A percentile compares a stretch with the other conserved stretches of the same genome.
These are phyloP conservation scores for Aspergillus glaucus DNA, from an alignment of 2,329 filamentous ascomycete genomes.

Conservation along the genomic window DNA sequence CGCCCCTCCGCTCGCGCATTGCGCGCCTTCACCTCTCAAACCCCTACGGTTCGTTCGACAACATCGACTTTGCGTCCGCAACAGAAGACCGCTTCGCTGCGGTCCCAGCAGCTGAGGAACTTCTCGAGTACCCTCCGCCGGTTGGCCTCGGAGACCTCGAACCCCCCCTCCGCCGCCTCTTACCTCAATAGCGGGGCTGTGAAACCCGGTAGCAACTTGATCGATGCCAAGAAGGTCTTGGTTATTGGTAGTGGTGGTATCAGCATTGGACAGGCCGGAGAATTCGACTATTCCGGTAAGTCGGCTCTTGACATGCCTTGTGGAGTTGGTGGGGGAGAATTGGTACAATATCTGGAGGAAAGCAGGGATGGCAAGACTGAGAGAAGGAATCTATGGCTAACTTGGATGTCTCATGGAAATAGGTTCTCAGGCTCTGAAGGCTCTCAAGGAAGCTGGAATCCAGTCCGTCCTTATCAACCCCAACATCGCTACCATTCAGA, in stretches of 20 bases:
- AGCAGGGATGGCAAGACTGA: neutral
- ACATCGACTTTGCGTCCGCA: constrained; percentile 30
- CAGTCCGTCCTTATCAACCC: constrained; percentile 91
- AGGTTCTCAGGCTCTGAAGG: constrained; percentile 96
- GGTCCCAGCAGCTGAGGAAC: constrained; percentile 37
- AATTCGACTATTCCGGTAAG: constrained; percentile 97
- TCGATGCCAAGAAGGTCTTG: constrained; percentile 93
- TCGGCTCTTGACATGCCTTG: constrained; percentile 15
- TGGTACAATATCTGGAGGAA: neutral
- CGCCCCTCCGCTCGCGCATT: constrained; percentile 29
- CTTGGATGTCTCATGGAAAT: constrained; percentile 11
- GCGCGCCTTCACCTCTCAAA: constrained; percentile 34
- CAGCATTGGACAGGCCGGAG: constrained; percentile 93
- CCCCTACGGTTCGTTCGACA: constrained; percentile 22
- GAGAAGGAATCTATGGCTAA: constrained; percentile 12
- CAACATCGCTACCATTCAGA: constrained; percentile 98
- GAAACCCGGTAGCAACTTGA: constrained; percentile 65
- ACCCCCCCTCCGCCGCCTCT: constrained; percentile 73
- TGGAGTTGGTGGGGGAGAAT: neutral
- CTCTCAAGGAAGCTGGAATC: constrained; percentile 90
- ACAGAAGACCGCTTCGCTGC: constrained; percentile 30
- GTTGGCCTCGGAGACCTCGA: constrained; percentile 48
- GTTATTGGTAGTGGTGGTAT: constrained; percentile 94
- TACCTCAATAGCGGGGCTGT: constrained; percentile 86
- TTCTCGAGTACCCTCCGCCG: constrained; percentile 37